Conservation (phyloP, 345 rosid genomes). For the Trapa incisa region DNA sequence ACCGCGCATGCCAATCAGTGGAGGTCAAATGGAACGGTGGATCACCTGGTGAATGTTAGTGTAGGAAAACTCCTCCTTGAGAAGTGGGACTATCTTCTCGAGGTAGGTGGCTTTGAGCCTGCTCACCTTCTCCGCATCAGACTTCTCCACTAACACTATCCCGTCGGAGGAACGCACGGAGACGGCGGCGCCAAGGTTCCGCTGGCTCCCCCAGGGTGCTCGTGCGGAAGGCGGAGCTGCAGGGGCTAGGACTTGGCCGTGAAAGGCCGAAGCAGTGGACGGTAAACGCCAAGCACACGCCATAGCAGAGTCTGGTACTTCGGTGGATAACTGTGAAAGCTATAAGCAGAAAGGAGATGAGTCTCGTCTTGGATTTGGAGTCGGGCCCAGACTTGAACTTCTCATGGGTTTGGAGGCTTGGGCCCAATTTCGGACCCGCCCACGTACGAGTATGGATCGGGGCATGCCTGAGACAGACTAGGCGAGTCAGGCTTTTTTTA, state of each 20-base stretch:
- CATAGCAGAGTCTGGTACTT: not conserved
- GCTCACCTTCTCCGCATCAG: slow-evolving; percentile 54
- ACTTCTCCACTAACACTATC: slow-evolving; percentile 65
- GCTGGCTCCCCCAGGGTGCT: slow-evolving; percentile 12
- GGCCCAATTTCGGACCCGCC: too few species aligned
- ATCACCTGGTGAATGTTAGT: slow-evolving; percentile 65
- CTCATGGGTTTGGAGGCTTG: too few species aligned
- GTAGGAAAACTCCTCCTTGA: slow-evolving; percentile 74
- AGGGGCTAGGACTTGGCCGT: slow-evolving; percentile 31
- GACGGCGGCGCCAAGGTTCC: slow-evolving; percentile 19
- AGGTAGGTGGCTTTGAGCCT: slow-evolving; percentile 61
- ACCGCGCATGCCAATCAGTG: not conserved
- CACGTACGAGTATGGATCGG: too few species aligned
- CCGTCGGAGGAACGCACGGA: slow-evolving; percentile 44
- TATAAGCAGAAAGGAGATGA: too few species aligned
- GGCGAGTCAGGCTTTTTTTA: too few species aligned
- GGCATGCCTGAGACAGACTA: too few species aligned
- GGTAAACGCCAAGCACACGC: slow-evolving; percentile 31
- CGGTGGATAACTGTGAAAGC: not conserved
- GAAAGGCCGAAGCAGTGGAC: slow-evolving; percentile 45
- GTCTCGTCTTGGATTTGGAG: too few species aligned
- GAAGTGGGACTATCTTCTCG: slow-evolving; percentile 72
- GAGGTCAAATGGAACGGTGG: too few species aligned
- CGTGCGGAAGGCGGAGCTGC: slow-evolving; percentile 26
- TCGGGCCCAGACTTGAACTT: too few species aligned